phyloP scores from a whole-genome alignment of 139 green algal genomes.

The Tetradesmus obliquus region DNA sequence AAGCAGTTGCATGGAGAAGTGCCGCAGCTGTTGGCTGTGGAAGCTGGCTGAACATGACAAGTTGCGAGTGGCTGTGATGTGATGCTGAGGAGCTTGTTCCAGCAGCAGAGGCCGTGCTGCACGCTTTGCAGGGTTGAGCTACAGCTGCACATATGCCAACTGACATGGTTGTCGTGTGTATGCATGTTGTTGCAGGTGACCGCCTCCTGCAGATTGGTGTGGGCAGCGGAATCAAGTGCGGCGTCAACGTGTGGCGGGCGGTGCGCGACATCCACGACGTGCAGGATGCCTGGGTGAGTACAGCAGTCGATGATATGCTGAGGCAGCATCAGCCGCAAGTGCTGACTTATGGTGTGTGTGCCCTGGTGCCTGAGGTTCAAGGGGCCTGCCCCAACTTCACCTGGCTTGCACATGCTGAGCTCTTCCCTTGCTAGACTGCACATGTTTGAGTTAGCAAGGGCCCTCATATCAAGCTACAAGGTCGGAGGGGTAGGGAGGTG shows the following conservation, averaged over 20 bases:
- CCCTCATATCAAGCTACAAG: too few relatives aligned
- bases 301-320: neutral
- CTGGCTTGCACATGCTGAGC: too few relatives aligned
- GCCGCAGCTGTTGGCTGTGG: neutral
- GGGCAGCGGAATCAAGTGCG: conserved; percentile 68
- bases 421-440: too few relatives aligned
- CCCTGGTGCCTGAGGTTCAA: too few relatives aligned
- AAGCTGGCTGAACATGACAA: neutral
- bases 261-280: conserved; percentile 52
- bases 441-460: too few relatives aligned
- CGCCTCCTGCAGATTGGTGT: conserved; percentile 62
- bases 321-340: too few relatives aligned
- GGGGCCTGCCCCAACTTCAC: too few relatives aligned
- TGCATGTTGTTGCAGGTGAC: neutral
- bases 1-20: neutral
- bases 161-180: neutral
- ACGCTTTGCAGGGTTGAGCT: too few relatives aligned
- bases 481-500: too few relatives aligned
- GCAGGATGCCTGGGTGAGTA: conserved; percentile 36
- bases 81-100: neutral
- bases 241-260: conserved; percentile 62
- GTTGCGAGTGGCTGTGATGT: neutral
- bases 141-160: neutral
- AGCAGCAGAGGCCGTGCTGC: neutral
- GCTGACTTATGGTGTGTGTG: too few relatives aligned